phyloP scores from a whole-genome alignment of 2,329 filamentous ascomycete species.

The Trichothecium roseum region DNA sequence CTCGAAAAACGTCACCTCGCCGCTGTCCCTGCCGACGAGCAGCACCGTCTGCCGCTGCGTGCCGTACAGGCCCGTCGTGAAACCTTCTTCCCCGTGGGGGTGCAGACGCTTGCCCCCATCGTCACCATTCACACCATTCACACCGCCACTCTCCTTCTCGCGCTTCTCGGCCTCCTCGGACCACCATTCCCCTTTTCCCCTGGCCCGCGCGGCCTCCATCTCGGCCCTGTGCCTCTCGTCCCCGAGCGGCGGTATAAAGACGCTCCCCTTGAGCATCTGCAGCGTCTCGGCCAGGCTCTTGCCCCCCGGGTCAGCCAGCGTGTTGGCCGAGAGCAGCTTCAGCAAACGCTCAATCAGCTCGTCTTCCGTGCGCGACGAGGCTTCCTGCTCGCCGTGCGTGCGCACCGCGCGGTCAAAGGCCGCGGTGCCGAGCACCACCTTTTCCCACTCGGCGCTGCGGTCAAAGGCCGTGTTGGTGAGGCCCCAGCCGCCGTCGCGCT shows the following conservation, averaged over 20 bases:
- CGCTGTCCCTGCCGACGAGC: slow-evolving; percentile 52
- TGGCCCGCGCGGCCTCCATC: slow-evolving; percentile 30
- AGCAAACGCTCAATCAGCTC: slow-evolving; percentile 42
- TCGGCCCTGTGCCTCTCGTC: slow-evolving; percentile 31
- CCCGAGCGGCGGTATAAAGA: slow-evolving; percentile 52
- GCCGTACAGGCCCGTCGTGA: slow-evolving; percentile 51
- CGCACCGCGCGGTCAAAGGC: slow-evolving; percentile 3
- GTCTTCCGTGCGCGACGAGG: slow-evolving; percentile 28
- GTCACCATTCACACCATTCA: neutral
- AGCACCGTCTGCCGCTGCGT: slow-evolving; percentile 56
- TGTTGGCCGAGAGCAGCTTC: slow-evolving; percentile 44
- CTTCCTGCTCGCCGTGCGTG: neutral
- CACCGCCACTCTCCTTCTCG: slow-evolving; percentile 13
- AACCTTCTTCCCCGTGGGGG: slow-evolving; percentile 19
- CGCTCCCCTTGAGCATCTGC: slow-evolving; percentile 43
- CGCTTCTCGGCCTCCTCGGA: slow-evolving; percentile 26
- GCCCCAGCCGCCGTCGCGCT: slow-evolving; percentile 42
- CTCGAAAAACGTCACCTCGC: slow-evolving; percentile 49
- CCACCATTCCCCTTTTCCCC: slow-evolving; percentile 26
- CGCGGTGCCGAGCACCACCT: slow-evolving; percentile 30
- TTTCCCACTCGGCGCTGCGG: slow-evolving; percentile 47
- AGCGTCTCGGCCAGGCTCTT: slow-evolving; percentile 44
- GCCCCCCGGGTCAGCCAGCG: slow-evolving; percentile 32
- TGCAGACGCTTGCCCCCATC: neutral
- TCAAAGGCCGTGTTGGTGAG: slow-evolving; percentile 53